A percentile compares a stretch with the other conserved stretches of the same genome.
Evolutionary conservation across 2,329 filamentous ascomycete species (phyloP).

Genomic region (Ceratocystis diversiconidia): DNA sequence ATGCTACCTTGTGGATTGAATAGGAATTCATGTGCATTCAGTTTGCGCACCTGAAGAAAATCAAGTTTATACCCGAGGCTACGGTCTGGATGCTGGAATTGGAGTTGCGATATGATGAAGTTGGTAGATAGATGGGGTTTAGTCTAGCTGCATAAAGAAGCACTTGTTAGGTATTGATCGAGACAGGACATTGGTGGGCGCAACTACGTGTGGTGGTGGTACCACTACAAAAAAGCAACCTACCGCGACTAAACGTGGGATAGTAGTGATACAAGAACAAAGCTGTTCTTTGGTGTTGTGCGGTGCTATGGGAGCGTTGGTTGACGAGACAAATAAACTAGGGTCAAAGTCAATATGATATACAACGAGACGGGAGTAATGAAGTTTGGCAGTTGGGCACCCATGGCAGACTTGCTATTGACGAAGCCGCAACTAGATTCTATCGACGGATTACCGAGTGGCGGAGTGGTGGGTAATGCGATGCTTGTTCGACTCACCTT

Average conservation of each 20-base stretch:
- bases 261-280: neutral
- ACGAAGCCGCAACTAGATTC: too few relatives aligned
- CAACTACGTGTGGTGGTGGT: neutral
- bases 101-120: neutral
- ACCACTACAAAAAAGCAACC: neutral
- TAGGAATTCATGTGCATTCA: neutral
- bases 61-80: neutral
- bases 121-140: neutral
- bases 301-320: neutral
- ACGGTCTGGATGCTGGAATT: neutral
- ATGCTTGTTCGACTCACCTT: neutral
- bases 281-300: neutral
- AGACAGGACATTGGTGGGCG: neutral
- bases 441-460: neutral
- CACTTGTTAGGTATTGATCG: neutral
- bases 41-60: neutral
- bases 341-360: neutral
- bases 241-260: neutral
- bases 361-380: neutral
- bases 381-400: neutral
- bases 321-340: neutral
- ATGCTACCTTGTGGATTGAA: neutral
- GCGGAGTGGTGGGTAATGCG: neutral
- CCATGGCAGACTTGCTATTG: too few relatives aligned
- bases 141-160: neutral